Percentiles rank a stretch among this genome's conserved stretches.
phyloP scores from a whole-genome alignment of 139 green algal species.

The Micromonas pusilla region DNA sequence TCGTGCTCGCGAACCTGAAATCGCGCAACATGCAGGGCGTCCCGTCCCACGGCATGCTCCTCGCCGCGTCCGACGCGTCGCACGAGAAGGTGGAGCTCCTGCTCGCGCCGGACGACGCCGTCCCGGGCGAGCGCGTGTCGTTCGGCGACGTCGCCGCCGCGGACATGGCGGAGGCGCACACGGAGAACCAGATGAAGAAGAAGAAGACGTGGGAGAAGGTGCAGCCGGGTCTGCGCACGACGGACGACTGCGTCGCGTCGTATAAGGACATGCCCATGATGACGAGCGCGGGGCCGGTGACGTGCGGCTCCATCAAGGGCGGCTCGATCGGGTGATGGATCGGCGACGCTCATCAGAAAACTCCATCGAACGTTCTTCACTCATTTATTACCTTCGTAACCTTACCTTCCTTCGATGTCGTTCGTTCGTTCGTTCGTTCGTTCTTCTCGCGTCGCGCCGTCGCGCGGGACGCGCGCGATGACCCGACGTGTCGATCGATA shows the following conservation, averaged over 20 bases:
- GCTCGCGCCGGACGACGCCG: slow-evolving; percentile 50
- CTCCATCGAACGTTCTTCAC: too few species aligned
- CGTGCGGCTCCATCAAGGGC: not conserved
- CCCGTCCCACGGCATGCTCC: slow-evolving; percentile 74
- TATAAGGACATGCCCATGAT: slow-evolving; percentile 9
- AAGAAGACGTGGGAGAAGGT: slow-evolving; percentile 55
- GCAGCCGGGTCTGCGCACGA: slow-evolving; percentile 41
- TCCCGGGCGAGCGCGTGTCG: slow-evolving; percentile 58
- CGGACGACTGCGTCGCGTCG: slow-evolving; percentile 35
- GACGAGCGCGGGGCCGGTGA: not conserved
- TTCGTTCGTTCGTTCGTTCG: too few species aligned
- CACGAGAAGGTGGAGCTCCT: slow-evolving; percentile 73
- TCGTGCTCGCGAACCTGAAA: slow-evolving; percentile 83
- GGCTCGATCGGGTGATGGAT: not conserved
- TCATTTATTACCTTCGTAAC: too few species aligned
- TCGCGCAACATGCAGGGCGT: slow-evolving; percentile 58
- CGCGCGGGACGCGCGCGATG: not conserved
- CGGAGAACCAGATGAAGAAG: slow-evolving; percentile 45
- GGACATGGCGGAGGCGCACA: slow-evolving; percentile 24
- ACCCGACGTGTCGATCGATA: too few species aligned
- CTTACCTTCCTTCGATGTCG: too few species aligned
- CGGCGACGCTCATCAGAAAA: not conserved
- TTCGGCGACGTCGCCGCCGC: slow-evolving; percentile 14
- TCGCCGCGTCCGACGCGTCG: slow-evolving; percentile 63
- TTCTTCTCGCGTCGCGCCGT: not conserved